These are phyloP conservation scores for Licmophora abbreviata DNA, from an alignment of 108 stramenopile genomes.

Conservation along the genomic window DNA sequence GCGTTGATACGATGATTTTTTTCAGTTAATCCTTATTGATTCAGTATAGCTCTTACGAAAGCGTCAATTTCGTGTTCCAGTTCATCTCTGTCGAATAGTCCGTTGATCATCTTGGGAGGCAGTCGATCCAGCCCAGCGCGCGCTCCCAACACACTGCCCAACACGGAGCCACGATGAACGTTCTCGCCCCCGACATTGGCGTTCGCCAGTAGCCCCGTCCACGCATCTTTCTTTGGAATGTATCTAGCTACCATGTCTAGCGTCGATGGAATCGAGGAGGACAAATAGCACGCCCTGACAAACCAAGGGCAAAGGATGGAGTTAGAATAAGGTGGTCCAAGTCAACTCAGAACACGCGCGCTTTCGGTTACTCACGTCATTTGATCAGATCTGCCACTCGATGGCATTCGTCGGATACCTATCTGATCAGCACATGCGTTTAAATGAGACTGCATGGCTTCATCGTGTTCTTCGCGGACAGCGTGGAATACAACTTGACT, in stretches of 20 bases:
- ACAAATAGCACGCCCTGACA: conserved; percentile 75
- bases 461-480: conserved; percentile 14
- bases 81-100: conserved; percentile 23
- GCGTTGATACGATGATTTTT: no score
- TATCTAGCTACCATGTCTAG: conserved; percentile 72
- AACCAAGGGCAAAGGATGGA: conserved; percentile 8
- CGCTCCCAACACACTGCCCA: conserved; percentile 81
- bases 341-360: no score
- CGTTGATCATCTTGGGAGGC: conserved; percentile 40
- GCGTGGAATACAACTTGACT: conserved; percentile 23
- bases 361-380: no score
- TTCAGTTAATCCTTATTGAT: no score
- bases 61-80: conserved; percentile 54
- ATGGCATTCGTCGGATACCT: conserved; percentile 15
- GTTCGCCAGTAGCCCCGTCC: conserved; percentile 65
- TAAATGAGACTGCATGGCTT: conserved; percentile 20
- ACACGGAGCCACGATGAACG: conserved; percentile 70
- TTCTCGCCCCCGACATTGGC: conserved; percentile 90
- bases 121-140: no score
- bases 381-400: conserved; percentile 18
- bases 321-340: conserved; percentile 13
- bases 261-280: conserved; percentile 49
- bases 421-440: conserved; percentile 17
- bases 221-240: conserved; percentile 22
- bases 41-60: conserved; percentile 41